Base-by-base conservation (phyloP, 768 basidiomycete genomes). In the Mycena belliarum region DNA sequence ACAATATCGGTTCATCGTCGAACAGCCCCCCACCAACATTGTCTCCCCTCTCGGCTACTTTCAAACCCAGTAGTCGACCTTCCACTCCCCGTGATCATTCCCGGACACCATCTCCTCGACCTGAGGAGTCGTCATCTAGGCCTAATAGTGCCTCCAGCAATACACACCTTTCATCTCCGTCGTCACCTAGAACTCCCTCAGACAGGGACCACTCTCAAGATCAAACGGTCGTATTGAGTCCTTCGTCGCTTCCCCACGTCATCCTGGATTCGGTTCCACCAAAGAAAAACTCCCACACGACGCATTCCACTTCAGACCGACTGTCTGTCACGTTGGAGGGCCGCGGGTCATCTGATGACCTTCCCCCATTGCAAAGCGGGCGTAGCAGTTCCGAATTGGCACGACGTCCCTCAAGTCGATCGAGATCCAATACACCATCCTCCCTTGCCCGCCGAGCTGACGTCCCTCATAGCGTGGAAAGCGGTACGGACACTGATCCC, bases 401-500 rank as follows among this genome's bases (percentile, higher is more conserved):
- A 21, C 20, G 11, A 3, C 56, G 66, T 23, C 72, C 76, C n/a
- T 69, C 65, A 43, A 66, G 70, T 56, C 66, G 75, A 52, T 77
- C 79, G 23, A 77, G 75, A 52, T 83, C 87, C 15, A 74, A 77
- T 4, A 87, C 87, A 0, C 87, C 88, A 6, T 77, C 62, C 21
- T 63, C 61, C 28, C 38, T 55, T 14, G 53, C 82, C 3, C 83
- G 86, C 65, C 78, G 73, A 33, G 83, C 81, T 0, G 89, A 91
- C 66, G 88, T 91, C 11, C 90, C 89, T 54, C 84, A 81, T 48
- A 76, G 83, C 14, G 76, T 91, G 18, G 89, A 90, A 72, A 89
- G 87, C 64, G 88, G 84, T 15, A 87, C 86, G 3, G 89, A 91
- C 60, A 86, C 84, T 0, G 89, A 90, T 43, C 75, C 77, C 0